These are phyloP conservation scores for Phytopythium cucurbitacearum DNA, from an alignment of 352 stramenopile genomes.

Conservation along the genomic window DNA sequence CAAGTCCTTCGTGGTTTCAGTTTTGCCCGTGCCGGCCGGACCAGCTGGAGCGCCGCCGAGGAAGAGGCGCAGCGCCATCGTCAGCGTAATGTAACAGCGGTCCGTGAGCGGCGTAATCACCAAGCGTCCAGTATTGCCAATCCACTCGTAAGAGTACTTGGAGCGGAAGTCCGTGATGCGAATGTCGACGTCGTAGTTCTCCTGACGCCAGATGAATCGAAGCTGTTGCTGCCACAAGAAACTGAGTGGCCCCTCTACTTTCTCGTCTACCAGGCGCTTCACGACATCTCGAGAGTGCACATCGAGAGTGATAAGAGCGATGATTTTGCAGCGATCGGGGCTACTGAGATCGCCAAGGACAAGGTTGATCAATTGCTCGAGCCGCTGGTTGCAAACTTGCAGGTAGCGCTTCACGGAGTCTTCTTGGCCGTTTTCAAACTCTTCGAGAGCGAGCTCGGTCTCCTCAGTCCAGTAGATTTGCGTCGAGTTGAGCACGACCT, in stretches of 20 bases:
- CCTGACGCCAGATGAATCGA: conserved; percentile 89
- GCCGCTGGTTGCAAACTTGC: conserved; percentile 68
- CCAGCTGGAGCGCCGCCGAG: conserved; percentile 93
- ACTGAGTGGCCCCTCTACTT: conserved; percentile 83
- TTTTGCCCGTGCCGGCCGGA: conserved; percentile 91
- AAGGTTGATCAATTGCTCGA: conserved; percentile 92
- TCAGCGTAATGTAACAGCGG: conserved; percentile 97
- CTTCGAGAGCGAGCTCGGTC: conserved; percentile 89
- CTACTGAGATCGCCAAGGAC: conserved; percentile 87
- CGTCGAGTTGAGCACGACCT: conserved; percentile 84
- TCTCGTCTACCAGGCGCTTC: conserved; percentile 84
- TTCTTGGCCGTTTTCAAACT: conserved; percentile 87
- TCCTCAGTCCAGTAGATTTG: conserved; percentile 97
- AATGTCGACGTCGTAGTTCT: conserved; percentile 94
- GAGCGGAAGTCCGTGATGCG: conserved; percentile 95
- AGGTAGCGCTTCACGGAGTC: conserved; percentile 85
- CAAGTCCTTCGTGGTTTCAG: conserved; percentile 85
- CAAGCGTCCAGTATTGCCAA: conserved; percentile 88
- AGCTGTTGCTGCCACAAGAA: conserved; percentile 89
- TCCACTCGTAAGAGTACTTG: conserved; percentile 91
- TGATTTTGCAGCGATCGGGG: conserved; percentile 91
- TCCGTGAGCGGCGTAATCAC: conserved; percentile 96
- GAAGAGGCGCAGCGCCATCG: conserved; percentile 95
- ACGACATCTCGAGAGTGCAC: conserved; percentile 94
- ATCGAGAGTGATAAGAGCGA: conserved; percentile 96